Percentiles rank a stretch among this genome's conserved stretches.
These are phyloP conservation scores for Leucogyrophana mollusca DNA, from an alignment of 768 basidiomycete genomes.

Conservation along the genomic window DNA sequence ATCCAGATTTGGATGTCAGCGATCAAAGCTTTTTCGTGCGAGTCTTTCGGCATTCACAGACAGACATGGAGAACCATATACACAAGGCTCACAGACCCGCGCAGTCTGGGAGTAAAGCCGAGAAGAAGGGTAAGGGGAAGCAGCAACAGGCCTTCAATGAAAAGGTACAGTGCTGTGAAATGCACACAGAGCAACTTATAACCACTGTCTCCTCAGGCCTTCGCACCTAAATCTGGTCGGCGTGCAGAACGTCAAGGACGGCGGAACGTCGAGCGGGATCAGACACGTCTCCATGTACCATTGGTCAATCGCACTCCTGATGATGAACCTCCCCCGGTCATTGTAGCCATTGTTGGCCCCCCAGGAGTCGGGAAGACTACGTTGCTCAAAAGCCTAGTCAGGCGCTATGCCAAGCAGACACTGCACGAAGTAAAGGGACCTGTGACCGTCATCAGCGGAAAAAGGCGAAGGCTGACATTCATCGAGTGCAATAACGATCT, in stretches of 20 bases:
- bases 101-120: conserved; percentile 68
- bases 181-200: neutral
- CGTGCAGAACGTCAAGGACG: conserved; percentile 87
- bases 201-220: conserved; percentile 55
- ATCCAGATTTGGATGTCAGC: conserved; percentile 8
- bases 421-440: conserved; percentile 89
- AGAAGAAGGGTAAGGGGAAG: conserved; percentile 74
- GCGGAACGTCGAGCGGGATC: conserved; percentile 89
- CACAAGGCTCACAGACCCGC: conserved; percentile 84
- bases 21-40: too few species aligned
- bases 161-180: conserved; percentile 52
- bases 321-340: conserved; percentile 86
- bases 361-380: conserved; percentile 98
- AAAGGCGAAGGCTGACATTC: conserved; percentile 91
- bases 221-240: conserved; percentile 89
- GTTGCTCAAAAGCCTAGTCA: conserved; percentile 85
- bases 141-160: conserved; percentile 83
- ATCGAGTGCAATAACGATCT: conserved; percentile 98
- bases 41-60: neutral
- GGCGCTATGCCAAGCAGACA: conserved; percentile 92
- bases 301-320: conserved; percentile 93
- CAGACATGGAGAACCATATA: conserved; percentile 64
- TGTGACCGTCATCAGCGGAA: conserved; percentile 91
- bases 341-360: conserved; percentile 94
- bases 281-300: conserved; percentile 94